Conservation (phyloP, 1,284 basidiomycete species). For the Meripilus lineatus region DNA sequence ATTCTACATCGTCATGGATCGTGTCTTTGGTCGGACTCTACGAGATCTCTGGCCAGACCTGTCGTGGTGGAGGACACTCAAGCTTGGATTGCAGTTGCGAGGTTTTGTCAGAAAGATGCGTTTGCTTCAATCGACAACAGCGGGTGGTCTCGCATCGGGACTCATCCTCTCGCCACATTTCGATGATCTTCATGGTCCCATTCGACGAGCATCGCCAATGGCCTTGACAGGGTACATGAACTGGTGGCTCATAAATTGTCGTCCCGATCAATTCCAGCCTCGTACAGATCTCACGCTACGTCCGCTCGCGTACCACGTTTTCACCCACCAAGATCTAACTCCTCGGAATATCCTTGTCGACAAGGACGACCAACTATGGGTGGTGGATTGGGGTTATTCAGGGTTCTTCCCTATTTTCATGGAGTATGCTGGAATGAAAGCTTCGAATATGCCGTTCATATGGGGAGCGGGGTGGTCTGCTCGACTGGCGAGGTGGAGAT, state of each 20-base stretch:
- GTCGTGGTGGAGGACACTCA: background rate
- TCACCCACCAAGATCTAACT: conserved; percentile 16
- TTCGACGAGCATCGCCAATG: conserved; percentile 3
- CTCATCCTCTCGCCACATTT: conserved; percentile 2
- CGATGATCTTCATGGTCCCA: conserved; percentile 1
- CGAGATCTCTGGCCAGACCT: conserved; percentile 3
- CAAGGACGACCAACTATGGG: conserved; percentile 13
- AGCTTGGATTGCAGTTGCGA: conserved; percentile 5
- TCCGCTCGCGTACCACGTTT: conserved; percentile 3
- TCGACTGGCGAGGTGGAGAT: background rate
- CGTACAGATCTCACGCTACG: conserved; percentile 6
- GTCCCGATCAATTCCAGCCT: conserved; percentile 3
- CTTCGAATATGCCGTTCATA: background rate
- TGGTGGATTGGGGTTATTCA: conserved; percentile 17
- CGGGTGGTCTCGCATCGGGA: conserved; percentile 4
- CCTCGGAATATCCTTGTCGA: conserved; percentile 18
- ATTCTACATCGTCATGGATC: conserved; percentile 5
- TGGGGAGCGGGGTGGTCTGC: background rate
- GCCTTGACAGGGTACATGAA: conserved; percentile 6
- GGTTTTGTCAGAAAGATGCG: background rate
- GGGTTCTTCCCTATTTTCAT: conserved; percentile 18
- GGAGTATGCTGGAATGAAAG: conserved; percentile 15
- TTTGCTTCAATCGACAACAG: conserved; percentile 2
- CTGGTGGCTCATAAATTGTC: conserved; percentile 12
- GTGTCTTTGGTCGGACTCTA: conserved; percentile 3